These are phyloP conservation scores for Petunia secreta DNA, from an alignment of 257 asterid species.

Conservation along the genomic window DNA sequence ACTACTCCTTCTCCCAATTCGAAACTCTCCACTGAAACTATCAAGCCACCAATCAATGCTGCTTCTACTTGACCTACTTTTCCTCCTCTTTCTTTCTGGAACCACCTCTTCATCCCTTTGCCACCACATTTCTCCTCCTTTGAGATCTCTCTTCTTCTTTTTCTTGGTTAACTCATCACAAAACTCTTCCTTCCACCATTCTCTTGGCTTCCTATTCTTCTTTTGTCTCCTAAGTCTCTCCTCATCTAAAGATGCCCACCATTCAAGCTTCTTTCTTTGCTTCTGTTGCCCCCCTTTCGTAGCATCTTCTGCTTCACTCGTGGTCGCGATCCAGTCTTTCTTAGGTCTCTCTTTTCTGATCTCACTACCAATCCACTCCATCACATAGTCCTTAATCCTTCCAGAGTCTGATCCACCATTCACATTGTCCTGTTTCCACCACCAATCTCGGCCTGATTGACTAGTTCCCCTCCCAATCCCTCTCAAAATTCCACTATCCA, in stretches of 20 bases:
- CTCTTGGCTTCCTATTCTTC: conserved; percentile 66
- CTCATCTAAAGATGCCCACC: conserved; percentile 76
- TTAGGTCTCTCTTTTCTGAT: conserved; percentile 76
- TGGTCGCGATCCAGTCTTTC: conserved; percentile 66
- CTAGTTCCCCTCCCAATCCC: conserved; percentile 57
- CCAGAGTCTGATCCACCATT: conserved; percentile 75
- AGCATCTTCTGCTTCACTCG: conserved; percentile 43
- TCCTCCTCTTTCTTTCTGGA: conserved; percentile 61
- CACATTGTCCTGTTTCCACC: conserved; percentile 88
- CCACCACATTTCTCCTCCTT: conserved; percentile 74
- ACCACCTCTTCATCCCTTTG: conserved; percentile 67
- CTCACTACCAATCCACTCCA: conserved; percentile 98
- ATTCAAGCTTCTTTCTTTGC: conserved; percentile 69
- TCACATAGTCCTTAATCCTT: conserved; percentile 83
- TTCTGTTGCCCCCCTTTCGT: conserved; percentile 49
- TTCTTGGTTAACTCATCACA: conserved; percentile 81
- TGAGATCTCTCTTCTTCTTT: conserved; percentile 57
- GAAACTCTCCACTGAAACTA: conserved; percentile 81
- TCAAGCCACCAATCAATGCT: conserved; percentile 90
- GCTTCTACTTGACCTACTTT: conserved; percentile 53
- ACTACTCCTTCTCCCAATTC: conserved; percentile 67
- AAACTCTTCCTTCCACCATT: conserved; percentile 98
- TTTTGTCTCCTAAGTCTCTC: conserved; percentile 51
- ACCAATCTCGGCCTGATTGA: conserved; percentile 77
- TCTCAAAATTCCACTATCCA: conserved; percentile 62